A percentile compares a stretch with the other conserved stretches of the same genome.
Evolutionary conservation across 768 basidiomycete species (phyloP).

Genomic region (Rhodotorula kratochvilovae): DNA sequence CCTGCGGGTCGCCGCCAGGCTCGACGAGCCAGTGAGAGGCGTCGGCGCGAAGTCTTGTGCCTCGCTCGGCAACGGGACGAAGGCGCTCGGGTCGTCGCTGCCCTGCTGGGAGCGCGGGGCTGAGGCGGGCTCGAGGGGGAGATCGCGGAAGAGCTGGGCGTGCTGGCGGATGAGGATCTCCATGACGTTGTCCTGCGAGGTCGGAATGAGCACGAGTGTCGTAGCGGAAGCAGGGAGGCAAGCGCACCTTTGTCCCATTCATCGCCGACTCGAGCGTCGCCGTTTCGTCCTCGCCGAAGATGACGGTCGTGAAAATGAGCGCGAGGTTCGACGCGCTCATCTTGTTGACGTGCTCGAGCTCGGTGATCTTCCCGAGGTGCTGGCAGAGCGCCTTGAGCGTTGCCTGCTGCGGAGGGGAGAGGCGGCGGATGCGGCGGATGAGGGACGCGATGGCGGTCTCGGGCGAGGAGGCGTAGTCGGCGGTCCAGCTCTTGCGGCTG

Average conservation of each 20-base stretch:
- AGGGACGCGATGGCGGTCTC: conserved; percentile 16
- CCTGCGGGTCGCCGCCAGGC: not conserved
- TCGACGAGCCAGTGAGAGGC: no score
- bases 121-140: conserved; percentile 13
- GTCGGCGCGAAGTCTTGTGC: no score
- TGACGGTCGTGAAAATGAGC: conserved; percentile 33
- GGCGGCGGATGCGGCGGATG: conserved; percentile 31
- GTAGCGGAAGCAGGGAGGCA: not conserved
- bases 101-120: not conserved
- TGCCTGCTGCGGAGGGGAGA: conserved; percentile 39
- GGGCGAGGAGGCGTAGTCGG: conserved; percentile 4
- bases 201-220: not conserved
- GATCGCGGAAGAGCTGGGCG: conserved; percentile 11
- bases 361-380: conserved; percentile 37
- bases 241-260: not conserved
- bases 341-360: conserved; percentile 36
- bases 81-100: not conserved
- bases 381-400: conserved; percentile 39
- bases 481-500: conserved; percentile 15
- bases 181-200: conserved; percentile 25
- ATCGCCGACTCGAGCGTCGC: conserved; percentile 26
- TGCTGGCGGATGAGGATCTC: conserved; percentile 33
- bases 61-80: not conserved
- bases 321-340: conserved; percentile 40
- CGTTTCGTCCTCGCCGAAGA: conserved; percentile 35